Conservation (phyloP, 2,329 filamentous ascomycete genomes). For the Arthrobotrys conoides region DNA sequence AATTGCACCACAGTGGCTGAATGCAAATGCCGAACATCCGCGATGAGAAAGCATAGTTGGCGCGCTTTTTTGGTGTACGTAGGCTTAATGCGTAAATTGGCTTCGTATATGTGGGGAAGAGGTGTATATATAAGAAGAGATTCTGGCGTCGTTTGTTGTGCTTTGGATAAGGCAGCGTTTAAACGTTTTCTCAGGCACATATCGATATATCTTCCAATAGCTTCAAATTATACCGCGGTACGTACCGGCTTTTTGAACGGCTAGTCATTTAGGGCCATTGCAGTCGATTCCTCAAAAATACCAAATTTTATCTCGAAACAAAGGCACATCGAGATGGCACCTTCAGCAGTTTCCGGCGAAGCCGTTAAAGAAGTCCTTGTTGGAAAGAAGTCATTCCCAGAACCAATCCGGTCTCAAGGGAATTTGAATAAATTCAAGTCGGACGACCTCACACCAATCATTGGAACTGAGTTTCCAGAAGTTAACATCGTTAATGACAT, state of each 20-base stretch:
- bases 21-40: slow-evolving; percentile 37
- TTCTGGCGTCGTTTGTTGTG: not conserved
- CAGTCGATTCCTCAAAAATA: no score
- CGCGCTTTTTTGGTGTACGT: slow-evolving; percentile 4
- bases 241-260: no score
- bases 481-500: slow-evolving; percentile 72
- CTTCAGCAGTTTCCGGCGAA: slow-evolving; percentile 47
- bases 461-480: slow-evolving; percentile 75
- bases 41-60: not conserved
- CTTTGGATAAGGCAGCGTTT: not conserved
- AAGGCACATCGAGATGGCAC: slow-evolving; percentile 34
- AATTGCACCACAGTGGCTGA: slow-evolving; percentile 41
- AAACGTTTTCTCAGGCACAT: no score
- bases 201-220: no score
- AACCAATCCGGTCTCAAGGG: slow-evolving; percentile 49
- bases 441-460: slow-evolving; percentile 73
- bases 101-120: not conserved
- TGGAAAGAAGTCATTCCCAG: slow-evolving; percentile 37
- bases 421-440: slow-evolving; percentile 65
- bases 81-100: not conserved
- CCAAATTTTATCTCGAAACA: not conserved
- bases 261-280: no score
- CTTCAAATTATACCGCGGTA: no score
- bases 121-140: not conserved
- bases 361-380: slow-evolving; percentile 23